Conservation (phyloP, 441 rosid genomes). For the Flueggea neowawraea region DNA sequence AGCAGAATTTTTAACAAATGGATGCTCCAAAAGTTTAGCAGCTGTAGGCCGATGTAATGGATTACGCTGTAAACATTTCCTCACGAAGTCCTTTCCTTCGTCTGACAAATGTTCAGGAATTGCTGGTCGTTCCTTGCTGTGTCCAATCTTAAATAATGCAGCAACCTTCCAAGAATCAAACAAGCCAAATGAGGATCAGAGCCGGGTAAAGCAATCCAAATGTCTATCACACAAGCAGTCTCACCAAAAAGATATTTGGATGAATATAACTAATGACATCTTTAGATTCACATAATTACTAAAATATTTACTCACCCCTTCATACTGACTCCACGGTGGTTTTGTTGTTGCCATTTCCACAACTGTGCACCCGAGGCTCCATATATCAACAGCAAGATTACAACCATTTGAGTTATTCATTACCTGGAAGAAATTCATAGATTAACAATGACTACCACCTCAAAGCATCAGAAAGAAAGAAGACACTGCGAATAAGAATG, state of each 20-base stretch:
- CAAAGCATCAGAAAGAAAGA: conserved; percentile 13
- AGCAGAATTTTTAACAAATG: conserved; percentile 71
- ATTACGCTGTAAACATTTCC: conserved; percentile 77
- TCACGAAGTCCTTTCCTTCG: conserved; percentile 89
- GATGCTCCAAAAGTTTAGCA: conserved; percentile 72
- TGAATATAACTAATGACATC: not conserved
- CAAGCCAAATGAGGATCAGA: not conserved
- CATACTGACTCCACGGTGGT: conserved; percentile 45
- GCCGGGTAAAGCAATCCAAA: conserved; percentile 7
- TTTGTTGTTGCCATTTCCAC: conserved; percentile 69
- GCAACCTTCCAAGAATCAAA: conserved; percentile 24
- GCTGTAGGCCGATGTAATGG: conserved; percentile 85
- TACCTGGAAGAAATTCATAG: conserved; percentile 36
- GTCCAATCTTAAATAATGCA: conserved; percentile 98
- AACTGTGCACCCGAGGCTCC: conserved; percentile 87
- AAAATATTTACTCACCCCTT: conserved; percentile 36
- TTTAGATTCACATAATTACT: not conserved
- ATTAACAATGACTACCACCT: conserved; percentile 31
- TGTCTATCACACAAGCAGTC: conserved; percentile 4
- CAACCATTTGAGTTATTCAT: conserved; percentile 60
- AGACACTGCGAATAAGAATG: conserved; percentile 4
- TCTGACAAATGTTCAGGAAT: conserved; percentile 90
- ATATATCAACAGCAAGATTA: conserved; percentile 77
- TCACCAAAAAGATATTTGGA: not conserved
- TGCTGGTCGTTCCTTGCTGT: conserved; percentile 95